Evolutionary conservation across 179 eudicot species (phyloP).

Genomic region (Actinidia polygama): DNA sequence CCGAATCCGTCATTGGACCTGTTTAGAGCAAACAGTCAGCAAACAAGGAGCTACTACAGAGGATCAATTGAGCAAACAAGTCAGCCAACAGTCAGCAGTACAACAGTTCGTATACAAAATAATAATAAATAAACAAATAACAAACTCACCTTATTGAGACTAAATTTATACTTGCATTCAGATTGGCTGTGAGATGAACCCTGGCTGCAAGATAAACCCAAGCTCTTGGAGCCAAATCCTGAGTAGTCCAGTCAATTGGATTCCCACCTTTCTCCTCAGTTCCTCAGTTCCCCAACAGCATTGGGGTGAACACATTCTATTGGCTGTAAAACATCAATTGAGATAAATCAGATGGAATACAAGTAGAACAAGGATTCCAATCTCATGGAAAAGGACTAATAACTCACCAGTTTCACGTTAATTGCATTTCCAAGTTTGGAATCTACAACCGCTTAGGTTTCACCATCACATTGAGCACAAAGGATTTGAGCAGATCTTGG

Average conservation of each 20-base stretch:
- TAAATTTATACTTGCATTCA: slow-evolving; percentile 84
- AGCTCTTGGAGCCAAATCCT: slow-evolving; percentile 97
- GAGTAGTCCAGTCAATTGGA: slow-evolving; percentile 78
- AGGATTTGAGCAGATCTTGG: slow-evolving; percentile 83
- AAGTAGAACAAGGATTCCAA: neutral
- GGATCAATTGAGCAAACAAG: too few species aligned
- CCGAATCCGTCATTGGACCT: too few species aligned
- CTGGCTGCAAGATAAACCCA: slow-evolving; percentile 82
- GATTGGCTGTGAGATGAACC: slow-evolving; percentile 94
- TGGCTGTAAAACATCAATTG: slow-evolving; percentile 50
- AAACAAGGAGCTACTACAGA: too few species aligned
- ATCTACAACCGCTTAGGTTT: slow-evolving; percentile 82
- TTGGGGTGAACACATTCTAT: slow-evolving; percentile 89
- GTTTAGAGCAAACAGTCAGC: too few species aligned
- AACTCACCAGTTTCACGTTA: slow-evolving; percentile 84
- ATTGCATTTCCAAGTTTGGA: slow-evolving; percentile 93
- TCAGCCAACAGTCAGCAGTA: too few species aligned
- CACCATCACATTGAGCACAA: slow-evolving; percentile 86
- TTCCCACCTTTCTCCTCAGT: slow-evolving; percentile 90
- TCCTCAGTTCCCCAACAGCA: slow-evolving; percentile 84
- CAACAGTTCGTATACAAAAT: neutral
- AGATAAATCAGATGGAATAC: slow-evolving; percentile 5
- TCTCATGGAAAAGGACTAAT: too few species aligned
- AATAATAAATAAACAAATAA: neutral
- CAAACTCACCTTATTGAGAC: slow-evolving; percentile 79